Evolutionary conservation across 2,329 filamentous ascomycete species (phyloP).

Genomic region (Arthrobotrys musiformis): DNA sequence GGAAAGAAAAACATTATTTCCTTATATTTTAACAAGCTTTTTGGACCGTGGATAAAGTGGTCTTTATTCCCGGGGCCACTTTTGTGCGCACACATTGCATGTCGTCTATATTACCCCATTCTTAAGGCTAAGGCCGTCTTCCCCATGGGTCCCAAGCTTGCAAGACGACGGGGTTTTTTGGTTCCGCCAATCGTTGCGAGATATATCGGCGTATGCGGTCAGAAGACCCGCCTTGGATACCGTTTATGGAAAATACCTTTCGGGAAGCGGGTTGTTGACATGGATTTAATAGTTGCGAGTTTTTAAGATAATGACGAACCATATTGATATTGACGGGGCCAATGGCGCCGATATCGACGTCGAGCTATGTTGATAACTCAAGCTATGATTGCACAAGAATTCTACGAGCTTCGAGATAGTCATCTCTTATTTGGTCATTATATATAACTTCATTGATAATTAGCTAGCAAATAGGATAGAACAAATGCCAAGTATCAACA

Average conservation of each 20-base stretch:
- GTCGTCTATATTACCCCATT: conserved; percentile 39
- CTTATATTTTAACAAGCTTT: conserved; percentile 30
- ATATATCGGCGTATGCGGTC: conserved; percentile 34
- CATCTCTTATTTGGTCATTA: background rate
- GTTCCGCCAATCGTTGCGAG: conserved; percentile 43
- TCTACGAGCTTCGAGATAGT: background rate
- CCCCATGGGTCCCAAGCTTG: background rate
- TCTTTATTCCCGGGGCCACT: background rate
- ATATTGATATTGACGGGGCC: conserved; percentile 15
- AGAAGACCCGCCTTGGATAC: conserved; percentile 47
- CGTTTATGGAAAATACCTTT: background rate
- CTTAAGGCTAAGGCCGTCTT: background rate
- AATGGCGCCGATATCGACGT: conserved; percentile 17
- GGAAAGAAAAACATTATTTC: background rate
- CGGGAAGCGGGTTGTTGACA: conserved; percentile 1
- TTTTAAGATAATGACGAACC: conserved; percentile 24
- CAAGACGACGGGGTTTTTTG: conserved; percentile 25
- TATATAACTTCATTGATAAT: conserved; percentile 23
- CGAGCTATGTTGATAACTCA: background rate
- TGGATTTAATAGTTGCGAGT: background rate
- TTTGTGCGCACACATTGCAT: background rate
- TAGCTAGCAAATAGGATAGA: background rate
- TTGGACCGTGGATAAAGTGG: conserved; percentile 50
- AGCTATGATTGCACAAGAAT: background rate
- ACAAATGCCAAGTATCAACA: conserved; percentile 13